These are phyloP conservation scores for Rhododendron molle DNA, from an alignment of 148 eudicot genomes.

Conservation along the genomic window DNA sequence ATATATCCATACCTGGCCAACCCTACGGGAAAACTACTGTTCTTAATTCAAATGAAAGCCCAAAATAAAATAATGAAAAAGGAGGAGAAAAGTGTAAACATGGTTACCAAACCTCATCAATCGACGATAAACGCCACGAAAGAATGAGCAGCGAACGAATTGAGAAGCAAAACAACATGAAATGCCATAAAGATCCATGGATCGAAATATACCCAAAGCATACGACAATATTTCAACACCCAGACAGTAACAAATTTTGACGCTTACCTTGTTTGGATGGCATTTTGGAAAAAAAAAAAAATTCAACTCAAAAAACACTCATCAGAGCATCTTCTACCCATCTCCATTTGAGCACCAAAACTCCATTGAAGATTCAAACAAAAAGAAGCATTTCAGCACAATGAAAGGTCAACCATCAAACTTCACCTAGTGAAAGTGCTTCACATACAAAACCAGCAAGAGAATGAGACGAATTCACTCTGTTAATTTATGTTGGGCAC, in stretches of 20 bases:
- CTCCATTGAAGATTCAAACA: background rate
- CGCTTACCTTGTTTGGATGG: no score
- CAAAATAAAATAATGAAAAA: background rate
- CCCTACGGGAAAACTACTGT: no score
- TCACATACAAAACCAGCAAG: background rate
- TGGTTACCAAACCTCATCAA: background rate
- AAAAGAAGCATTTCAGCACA: background rate
- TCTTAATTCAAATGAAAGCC: background rate
- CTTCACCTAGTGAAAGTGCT: background rate
- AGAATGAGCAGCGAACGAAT: background rate
- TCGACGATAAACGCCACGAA: background rate
- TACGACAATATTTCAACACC: background rate
- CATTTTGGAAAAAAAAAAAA: no score
- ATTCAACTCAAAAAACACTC: no score
- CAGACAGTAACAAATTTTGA: background rate
- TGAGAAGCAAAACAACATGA: background rate
- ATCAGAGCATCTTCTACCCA: no score
- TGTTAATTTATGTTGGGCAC: background rate
- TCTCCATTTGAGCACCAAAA: no score
- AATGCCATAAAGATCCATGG: background rate
- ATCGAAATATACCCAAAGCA: background rate
- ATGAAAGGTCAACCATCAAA: background rate
- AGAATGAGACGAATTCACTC: background rate
- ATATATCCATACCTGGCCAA: no score
- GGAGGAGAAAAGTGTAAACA: background rate